These are phyloP conservation scores for Davidsoniella neocaledoniae DNA, from an alignment of 2,329 filamentous ascomycete genomes.

Conservation along the genomic window DNA sequence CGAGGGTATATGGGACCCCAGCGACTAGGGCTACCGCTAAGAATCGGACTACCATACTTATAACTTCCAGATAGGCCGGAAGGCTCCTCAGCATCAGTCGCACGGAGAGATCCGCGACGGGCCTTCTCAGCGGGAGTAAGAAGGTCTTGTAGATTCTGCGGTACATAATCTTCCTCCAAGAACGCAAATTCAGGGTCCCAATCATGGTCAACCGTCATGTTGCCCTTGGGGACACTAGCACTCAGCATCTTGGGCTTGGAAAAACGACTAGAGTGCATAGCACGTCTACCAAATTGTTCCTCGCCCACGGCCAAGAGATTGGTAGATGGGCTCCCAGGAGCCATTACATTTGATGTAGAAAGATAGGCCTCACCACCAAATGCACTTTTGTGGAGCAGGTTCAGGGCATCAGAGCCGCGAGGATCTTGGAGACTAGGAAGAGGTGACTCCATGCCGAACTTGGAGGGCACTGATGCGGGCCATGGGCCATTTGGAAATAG, in stretches of 20 bases:
- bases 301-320: slow-evolving; percentile 27
- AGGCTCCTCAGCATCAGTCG: slow-evolving; percentile 32
- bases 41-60: slow-evolving; percentile 44
- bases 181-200: slow-evolving; percentile 59
- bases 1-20: slow-evolving; percentile 46
- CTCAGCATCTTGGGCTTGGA: slow-evolving; percentile 50
- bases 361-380: slow-evolving; percentile 45
- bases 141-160: slow-evolving; percentile 49
- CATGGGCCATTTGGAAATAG: slow-evolving; percentile 64
- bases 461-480: slow-evolving; percentile 80
- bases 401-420: slow-evolving; percentile 45
- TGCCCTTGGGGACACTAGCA: slow-evolving; percentile 49
- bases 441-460: slow-evolving; percentile 78
- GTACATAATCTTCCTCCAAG: slow-evolving; percentile 71
- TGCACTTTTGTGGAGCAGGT: slow-evolving; percentile 47
- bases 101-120: slow-evolving; percentile 41
- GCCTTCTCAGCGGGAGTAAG: slow-evolving; percentile 52
- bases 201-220: slow-evolving; percentile 41
- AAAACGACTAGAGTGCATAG: slow-evolving; percentile 53
- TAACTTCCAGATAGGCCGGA: slow-evolving; percentile 28
- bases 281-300: slow-evolving; percentile 52
- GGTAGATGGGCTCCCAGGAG: slow-evolving; percentile 29
- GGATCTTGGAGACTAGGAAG: slow-evolving; percentile 53
- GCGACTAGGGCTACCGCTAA: slow-evolving; percentile 39
- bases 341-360: slow-evolving; percentile 22